Percentiles rank a stretch among this genome's conserved stretches.
These are phyloP conservation scores for Solanum phureja DNA, from an alignment of 257 asterid genomes.

Conservation along the genomic window DNA sequence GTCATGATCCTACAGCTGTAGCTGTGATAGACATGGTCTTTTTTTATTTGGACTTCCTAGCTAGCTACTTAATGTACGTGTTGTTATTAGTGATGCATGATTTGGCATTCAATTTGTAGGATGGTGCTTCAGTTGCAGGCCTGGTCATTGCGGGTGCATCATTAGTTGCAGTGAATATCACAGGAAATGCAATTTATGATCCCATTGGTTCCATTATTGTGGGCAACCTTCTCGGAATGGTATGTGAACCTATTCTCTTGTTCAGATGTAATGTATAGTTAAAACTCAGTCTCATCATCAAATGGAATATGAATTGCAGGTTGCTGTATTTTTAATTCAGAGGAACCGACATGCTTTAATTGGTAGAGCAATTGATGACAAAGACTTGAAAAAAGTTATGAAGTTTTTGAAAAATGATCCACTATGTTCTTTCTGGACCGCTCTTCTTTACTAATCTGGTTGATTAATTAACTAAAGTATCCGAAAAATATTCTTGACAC, in stretches of 20 bases:
- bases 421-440: conserved; percentile 22
- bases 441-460: background rate
- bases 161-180: no score
- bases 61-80: background rate
- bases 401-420: conserved; percentile 75
- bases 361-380: conserved; percentile 87
- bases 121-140: conserved; percentile 95
- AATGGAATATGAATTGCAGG: conserved; percentile 34
- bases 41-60: conserved; percentile 5
- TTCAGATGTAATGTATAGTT: background rate
- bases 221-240: conserved; percentile 97
- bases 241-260: conserved; percentile 17
- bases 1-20: conserved; percentile 96
- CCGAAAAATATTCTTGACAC: background rate
- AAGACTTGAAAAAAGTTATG: conserved; percentile 83
- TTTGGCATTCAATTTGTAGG: conserved; percentile 36
- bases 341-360: conserved; percentile 92
- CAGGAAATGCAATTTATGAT: no score
- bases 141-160: no score
- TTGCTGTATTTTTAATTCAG: conserved; percentile 87
- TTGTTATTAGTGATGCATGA: background rate
- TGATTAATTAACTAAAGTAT: conserved; percentile 4
- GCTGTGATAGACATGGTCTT: conserved; percentile 38
- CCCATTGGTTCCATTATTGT: conserved; percentile 75
- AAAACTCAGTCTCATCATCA: conserved; percentile 3